These are phyloP conservation scores for Taphrina wiesneri DNA, from an alignment of 1,139 yeast species.

Conservation along the genomic window DNA sequence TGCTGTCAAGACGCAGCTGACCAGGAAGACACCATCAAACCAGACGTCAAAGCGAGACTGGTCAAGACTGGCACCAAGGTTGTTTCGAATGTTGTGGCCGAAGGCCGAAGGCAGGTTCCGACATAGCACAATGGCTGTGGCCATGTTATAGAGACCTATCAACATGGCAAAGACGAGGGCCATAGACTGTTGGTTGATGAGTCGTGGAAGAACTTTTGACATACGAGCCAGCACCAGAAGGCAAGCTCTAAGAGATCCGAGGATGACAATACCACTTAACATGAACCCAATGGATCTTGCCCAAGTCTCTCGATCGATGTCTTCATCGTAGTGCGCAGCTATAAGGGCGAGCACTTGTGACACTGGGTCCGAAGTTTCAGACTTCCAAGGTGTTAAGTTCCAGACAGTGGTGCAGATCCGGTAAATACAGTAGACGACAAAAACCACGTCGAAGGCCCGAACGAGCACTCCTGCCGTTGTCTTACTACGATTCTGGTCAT, in stretches of 20 bases:
- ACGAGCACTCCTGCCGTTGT: constrained; percentile 46
- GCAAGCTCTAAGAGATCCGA: constrained; percentile 56
- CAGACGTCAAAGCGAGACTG: constrained; percentile 69
- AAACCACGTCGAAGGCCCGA: constrained; percentile 44
- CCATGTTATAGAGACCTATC: constrained; percentile 73
- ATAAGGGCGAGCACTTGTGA: constrained; percentile 40
- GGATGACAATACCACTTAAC: constrained; percentile 64
- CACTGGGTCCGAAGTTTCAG: constrained; percentile 38
- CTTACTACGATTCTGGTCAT: constrained; percentile 42
- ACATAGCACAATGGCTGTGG: constrained; percentile 75
- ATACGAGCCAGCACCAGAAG: constrained; percentile 43
- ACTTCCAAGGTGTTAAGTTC: constrained; percentile 43
- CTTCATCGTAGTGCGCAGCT: constrained; percentile 55
- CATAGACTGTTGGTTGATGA: constrained; percentile 37
- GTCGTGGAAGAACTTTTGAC: constrained; percentile 44
- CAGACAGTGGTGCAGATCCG: constrained; percentile 54
- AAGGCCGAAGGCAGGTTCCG: constrained; percentile 67
- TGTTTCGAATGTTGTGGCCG: constrained; percentile 57
- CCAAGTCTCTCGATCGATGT: constrained; percentile 55
- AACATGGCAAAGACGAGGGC: constrained; percentile 65
- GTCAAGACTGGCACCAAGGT: constrained; percentile 53
- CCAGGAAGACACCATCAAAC: constrained; percentile 74
- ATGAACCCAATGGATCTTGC: constrained; percentile 65
- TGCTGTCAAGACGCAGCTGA: constrained; percentile 57
- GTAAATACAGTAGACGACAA: constrained; percentile 67